Evolutionary conservation across 2,329 filamentous ascomycete species (phyloP).

Genomic region (Pseudogymnoascus sp.): DNA sequence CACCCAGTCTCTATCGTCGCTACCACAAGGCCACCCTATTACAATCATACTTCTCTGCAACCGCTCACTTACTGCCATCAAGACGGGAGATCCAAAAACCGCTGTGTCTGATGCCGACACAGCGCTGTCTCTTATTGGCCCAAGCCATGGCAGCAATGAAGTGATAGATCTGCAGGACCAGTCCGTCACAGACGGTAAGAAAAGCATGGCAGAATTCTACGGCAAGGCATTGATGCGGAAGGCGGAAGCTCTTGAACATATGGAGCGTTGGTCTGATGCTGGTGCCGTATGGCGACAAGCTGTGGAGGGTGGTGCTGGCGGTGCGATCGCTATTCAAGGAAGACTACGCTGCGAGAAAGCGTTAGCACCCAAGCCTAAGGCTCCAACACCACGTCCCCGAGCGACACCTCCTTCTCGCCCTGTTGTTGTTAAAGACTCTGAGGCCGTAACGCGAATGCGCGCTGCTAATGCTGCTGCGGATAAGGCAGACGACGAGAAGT

Average conservation of each 20-base stretch:
- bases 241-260: conserved; percentile 88
- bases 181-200: conserved; percentile 50
- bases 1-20: conserved; percentile 60
- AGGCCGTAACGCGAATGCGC: conserved; percentile 74
- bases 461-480: conserved; percentile 81
- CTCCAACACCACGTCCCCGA: conserved; percentile 34
- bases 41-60: conserved; percentile 87
- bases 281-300: conserved; percentile 70
- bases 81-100: conserved; percentile 83
- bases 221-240: conserved; percentile 91
- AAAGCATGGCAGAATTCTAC: conserved; percentile 88
- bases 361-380: conserved; percentile 57
- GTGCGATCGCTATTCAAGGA: conserved; percentile 72
- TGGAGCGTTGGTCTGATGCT: conserved; percentile 89
- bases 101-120: conserved; percentile 78
- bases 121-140: conserved; percentile 71
- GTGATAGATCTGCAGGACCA: conserved; percentile 57
- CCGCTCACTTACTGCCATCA: conserved; percentile 78
- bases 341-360: conserved; percentile 85
- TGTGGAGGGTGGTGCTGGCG: conserved; percentile 80
- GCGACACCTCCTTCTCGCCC: conserved; percentile 36
- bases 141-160: conserved; percentile 70
- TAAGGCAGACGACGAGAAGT: conserved; percentile 83
- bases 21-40: conserved; percentile 74
- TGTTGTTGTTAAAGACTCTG: conserved; percentile 42